A percentile compares a stretch with the other conserved stretches of the same genome.
These are phyloP conservation scores for Colletotrichum tamarilloi DNA, from an alignment of 2,329 filamentous ascomycete genomes.

Conservation along the genomic window DNA sequence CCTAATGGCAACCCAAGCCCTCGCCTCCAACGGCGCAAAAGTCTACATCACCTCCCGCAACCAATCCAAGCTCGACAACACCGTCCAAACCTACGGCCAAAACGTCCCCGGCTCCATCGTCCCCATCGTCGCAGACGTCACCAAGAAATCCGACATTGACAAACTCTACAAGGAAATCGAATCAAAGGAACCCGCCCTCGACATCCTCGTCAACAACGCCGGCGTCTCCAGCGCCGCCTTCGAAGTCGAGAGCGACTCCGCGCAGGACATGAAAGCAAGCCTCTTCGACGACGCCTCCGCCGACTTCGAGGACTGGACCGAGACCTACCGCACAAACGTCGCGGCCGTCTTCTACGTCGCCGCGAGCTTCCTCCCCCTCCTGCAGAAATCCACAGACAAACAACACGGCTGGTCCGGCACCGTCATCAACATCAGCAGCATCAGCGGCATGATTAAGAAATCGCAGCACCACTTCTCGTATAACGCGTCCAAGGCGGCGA, in stretches of 20 bases:
- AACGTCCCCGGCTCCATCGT: slow-evolving; percentile 66
- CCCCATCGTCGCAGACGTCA: slow-evolving; percentile 70
- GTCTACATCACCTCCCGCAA: slow-evolving; percentile 78
- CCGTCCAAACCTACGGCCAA: slow-evolving; percentile 67
- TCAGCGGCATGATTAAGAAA: slow-evolving; percentile 73
- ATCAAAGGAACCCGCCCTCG: slow-evolving; percentile 66
- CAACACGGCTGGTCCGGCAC: slow-evolving; percentile 64
- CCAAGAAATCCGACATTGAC: slow-evolving; percentile 68
- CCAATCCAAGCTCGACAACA: slow-evolving; percentile 69
- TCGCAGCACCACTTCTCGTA: slow-evolving; percentile 75
- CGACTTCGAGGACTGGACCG: slow-evolving; percentile 76
- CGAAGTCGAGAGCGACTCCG: slow-evolving; percentile 65
- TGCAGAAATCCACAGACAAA: slow-evolving; percentile 61
- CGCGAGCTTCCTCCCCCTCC: slow-evolving; percentile 70
- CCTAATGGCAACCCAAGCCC: slow-evolving; percentile 75
- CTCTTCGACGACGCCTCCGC: slow-evolving; percentile 72
- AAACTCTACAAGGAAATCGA: slow-evolving; percentile 68
- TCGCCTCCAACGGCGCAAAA: slow-evolving; percentile 74
- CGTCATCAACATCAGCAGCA: slow-evolving; percentile 75
- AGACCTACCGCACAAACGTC: slow-evolving; percentile 80
- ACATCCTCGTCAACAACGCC: slow-evolving; percentile 76
- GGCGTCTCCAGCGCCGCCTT: slow-evolving; percentile 69
- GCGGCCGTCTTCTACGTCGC: slow-evolving; percentile 75
- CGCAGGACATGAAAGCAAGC: slow-evolving; percentile 65
- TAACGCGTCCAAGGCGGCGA: slow-evolving; percentile 71